Conservation (phyloP, 2,329 filamentous ascomycete genomes). For the Botrytis squamosa region DNA sequence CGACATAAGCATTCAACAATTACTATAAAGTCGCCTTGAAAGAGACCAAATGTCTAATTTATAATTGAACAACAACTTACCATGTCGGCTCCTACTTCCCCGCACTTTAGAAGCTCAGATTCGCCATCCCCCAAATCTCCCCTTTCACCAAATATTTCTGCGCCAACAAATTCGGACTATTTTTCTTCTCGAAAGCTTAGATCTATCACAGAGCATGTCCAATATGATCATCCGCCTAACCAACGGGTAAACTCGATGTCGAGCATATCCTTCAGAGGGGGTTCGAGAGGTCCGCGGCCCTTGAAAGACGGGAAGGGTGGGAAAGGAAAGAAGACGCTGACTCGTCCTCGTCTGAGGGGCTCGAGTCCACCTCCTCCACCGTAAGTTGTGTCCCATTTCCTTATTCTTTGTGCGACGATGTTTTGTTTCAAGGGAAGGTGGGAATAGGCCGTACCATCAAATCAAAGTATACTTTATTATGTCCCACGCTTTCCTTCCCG, state of each 20-base stretch:
- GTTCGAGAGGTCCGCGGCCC: conserved; percentile 25
- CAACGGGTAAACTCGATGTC: conserved; percentile 29
- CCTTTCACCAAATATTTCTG: conserved; percentile 29
- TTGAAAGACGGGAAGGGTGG: conserved; percentile 16
- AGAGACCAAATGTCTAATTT: background rate
- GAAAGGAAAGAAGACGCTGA: conserved; percentile 38
- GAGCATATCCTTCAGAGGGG: conserved; percentile 35
- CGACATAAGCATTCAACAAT: conserved; percentile 2
- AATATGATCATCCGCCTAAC: conserved; percentile 31
- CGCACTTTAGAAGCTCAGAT: conserved; percentile 8
- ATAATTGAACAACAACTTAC: conserved; percentile 3
- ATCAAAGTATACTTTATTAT: conserved; percentile 7
- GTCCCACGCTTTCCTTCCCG: conserved; percentile 17
- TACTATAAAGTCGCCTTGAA: background rate
- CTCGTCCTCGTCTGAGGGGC: conserved; percentile 20
- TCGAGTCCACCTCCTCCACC: conserved; percentile 40
- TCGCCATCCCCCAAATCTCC: conserved; percentile 28
- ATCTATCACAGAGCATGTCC: conserved; percentile 39
- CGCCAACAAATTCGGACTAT: conserved; percentile 23
- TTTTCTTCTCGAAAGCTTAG: conserved; percentile 31
- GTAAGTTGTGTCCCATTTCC: conserved; percentile 32
- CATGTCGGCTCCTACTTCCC: conserved; percentile 21
- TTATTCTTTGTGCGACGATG: background rate
- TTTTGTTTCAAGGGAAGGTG: background rate
- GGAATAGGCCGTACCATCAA: background rate